Percentiles rank a stretch among this genome's conserved stretches.
phyloP scores from a whole-genome alignment of 140 eudicot genomes.

The Oenanthe javanica region DNA sequence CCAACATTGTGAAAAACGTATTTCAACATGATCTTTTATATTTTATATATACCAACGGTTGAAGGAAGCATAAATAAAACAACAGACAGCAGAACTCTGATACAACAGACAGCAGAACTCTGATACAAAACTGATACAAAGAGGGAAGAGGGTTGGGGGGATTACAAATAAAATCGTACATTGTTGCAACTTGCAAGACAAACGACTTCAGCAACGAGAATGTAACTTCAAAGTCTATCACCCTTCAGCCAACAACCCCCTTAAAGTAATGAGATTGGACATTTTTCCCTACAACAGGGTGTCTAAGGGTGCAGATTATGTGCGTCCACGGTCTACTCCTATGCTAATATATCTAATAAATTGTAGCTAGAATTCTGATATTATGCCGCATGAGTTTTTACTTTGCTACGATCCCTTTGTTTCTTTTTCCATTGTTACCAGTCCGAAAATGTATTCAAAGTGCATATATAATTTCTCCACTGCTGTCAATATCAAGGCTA shows the following conservation, averaged over 20 bases:
- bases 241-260: background rate
- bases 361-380: background rate
- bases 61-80: background rate
- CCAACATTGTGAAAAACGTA: too few relatives aligned
- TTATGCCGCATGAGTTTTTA: background rate
- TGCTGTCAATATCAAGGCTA: constrained; percentile 68
- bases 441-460: constrained; percentile 18
- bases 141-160: too few relatives aligned
- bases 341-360: constrained; percentile 5
- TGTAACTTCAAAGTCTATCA: background rate
- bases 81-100: too few relatives aligned
- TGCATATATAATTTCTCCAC: constrained; percentile 72
- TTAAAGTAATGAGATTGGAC: background rate
- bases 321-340: background rate
- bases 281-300: constrained; percentile 1
- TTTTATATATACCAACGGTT: too few relatives aligned
- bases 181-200: background rate
- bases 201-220: background rate
- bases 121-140: constrained; percentile 11
- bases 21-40: too few relatives aligned
- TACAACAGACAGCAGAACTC: background rate
- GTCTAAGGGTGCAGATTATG: constrained; percentile 9
- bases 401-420: constrained; percentile 1
- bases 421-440: background rate
- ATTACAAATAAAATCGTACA: background rate